Base-by-base conservation (phyloP, 2,329 filamentous ascomycete species). In the Fragosphaeria purpurea region DNA sequence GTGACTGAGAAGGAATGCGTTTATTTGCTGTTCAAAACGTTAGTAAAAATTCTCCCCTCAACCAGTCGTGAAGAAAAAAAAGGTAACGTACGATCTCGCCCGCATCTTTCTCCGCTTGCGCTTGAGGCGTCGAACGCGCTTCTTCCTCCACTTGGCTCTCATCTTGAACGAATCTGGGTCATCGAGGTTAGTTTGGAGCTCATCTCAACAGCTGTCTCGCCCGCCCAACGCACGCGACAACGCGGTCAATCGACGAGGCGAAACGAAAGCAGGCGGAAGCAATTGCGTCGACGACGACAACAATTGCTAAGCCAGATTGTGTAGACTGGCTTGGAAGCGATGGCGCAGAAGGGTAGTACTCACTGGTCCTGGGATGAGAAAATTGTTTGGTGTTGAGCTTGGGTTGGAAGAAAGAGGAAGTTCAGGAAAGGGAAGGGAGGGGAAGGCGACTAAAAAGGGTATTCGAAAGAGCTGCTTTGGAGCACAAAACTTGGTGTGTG, bases 51-150 rank as follows among this genome's bases (percentile, higher is more conserved):
- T 37, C 7, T 37, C 4, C 35, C 33, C 43, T 37, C 7, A 13
- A 30, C 8, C 6, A 41, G 39, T 35, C 12, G 12, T 30, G 34
- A 10, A 41, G n/a, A 11, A 22, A 22, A 30, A 30, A 38, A 12
- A 5, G 8, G 7, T 6, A 43, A 77, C 89, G 82, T 81, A 97
- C 93, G 84, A 90, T 79, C 93, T 79, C 67, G 91, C 93, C 73
- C 93, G 84, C 78, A 93, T 95, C 91, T 98, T 98, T 89, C 93
- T 94, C 80, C 93, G 89, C 90, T 98, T 98, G 72, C 90, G 86
- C 86, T 97, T 97, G 75, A 98, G 88, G 76, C 93, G 85, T 69
- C 93, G 83, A 77, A 95, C 90, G 74, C 93, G 83, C 91, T 98
- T 98, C 87, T 98, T 98, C 82, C 91, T 93, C 93, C 93, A 97